Base-by-base conservation (phyloP, 2,329 filamentous ascomycete genomes). In the Aspergillus felis region DNA sequence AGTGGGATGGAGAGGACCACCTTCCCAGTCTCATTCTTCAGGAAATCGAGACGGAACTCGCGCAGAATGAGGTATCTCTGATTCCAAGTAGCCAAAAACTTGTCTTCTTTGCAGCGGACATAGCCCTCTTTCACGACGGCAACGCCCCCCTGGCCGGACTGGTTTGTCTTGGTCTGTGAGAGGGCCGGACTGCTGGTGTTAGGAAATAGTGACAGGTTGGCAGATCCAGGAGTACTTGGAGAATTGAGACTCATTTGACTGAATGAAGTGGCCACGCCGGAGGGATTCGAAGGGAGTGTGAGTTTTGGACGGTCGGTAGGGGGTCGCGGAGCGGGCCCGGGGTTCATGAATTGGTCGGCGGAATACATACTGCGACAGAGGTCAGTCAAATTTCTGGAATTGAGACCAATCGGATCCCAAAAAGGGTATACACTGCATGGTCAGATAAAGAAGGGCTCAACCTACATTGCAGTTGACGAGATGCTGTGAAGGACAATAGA, bases 31-130 rank as follows among this genome's bases (percentile, higher is more conserved):
- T 95, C 91, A 60, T 86, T 89, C 79, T 97, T 99, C 79, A 96
- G 86, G 69, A 99, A 97, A 70, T 97, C 94, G 46, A 99, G 84
- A 58, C 91, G 89, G 70, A 92, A 92, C 74, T 97, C 95, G 71
- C 93, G 88, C 63, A 99, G 80, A 59, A 97, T 91, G 56, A 99
- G 81, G 74, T 90, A 97, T 71, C 93, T 91, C 74, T 94, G 89
- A 71, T 93, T 94, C 93, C 78, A 97, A 86, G 68, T 95, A 85
- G 78, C 90, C 87, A 79, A 86, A 59, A 82, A 77, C 57, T 83
- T 85, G 76, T 92, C 92, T 75, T 97, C 94, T 80, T 97, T 97
- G 72, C 77, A 79, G 27, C 77, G 74, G 51, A 80, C 77, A 65
- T 74, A 75, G 51, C 79, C 79, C 62, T 81, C 88, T 74, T 92